These are phyloP conservation scores for Vanrija sp. DNA, from an alignment of 1,284 basidiomycete genomes.

Conservation along the genomic window DNA sequence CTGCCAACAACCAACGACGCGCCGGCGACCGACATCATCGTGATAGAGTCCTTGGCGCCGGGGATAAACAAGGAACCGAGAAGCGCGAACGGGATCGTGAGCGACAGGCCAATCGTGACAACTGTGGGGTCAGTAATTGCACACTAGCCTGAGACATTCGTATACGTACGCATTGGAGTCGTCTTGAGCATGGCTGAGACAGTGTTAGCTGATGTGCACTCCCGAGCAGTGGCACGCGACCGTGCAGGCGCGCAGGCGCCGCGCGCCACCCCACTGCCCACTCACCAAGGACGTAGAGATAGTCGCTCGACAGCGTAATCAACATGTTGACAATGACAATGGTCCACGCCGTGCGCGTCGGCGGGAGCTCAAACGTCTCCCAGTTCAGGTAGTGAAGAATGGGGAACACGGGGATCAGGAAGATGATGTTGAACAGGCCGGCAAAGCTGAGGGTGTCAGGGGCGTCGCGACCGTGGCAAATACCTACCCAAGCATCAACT, in stretches of 20 bases:
- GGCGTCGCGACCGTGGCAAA: slow-evolving; percentile 2
- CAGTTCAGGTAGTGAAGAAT: slow-evolving; percentile 70
- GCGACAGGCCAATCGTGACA: slow-evolving; percentile 85
- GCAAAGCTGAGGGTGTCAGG: slow-evolving; percentile 58
- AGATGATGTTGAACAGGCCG: slow-evolving; percentile 79
- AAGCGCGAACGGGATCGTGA: slow-evolving; percentile 69
- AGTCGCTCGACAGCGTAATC: slow-evolving; percentile 80
- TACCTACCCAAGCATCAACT: slow-evolving; percentile 74
- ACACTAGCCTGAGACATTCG: neutral
- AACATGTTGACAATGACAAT: slow-evolving; percentile 79
- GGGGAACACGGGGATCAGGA: slow-evolving; percentile 76
- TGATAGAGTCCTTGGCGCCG: slow-evolving; percentile 45
- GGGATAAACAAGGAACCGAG: slow-evolving; percentile 42
- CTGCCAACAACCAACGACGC: slow-evolving; percentile 57
- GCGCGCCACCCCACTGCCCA: slow-evolving; percentile 10
- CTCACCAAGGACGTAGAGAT: slow-evolving; percentile 62
- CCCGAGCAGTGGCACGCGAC: slow-evolving; percentile 1
- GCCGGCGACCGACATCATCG: slow-evolving; percentile 59
- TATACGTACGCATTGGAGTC: slow-evolving; percentile 61
- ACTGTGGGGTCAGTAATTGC: slow-evolving; percentile 49
- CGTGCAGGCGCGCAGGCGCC: neutral
- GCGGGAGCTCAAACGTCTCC: slow-evolving; percentile 74
- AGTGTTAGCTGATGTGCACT: slow-evolving; percentile 17
- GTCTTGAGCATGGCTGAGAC: slow-evolving; percentile 87
- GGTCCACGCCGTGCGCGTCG: slow-evolving; percentile 57